These are phyloP conservation scores for Saccharomyces cerevisiae DNA, from an alignment of 805 yeast genomes.

Conservation along the genomic window DNA sequence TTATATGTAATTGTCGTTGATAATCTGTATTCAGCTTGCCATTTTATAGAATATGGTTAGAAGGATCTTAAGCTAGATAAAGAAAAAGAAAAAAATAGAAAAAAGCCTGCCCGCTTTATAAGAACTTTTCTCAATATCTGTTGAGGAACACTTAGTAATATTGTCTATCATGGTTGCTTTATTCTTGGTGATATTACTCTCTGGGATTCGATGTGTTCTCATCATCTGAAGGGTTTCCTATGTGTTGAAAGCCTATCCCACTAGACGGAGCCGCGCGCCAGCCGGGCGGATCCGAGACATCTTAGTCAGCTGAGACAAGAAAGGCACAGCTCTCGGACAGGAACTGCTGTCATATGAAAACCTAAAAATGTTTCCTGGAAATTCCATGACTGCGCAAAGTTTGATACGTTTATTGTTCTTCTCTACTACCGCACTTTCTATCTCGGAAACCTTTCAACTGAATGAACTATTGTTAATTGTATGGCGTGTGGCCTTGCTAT, in stretches of 20 bases:
- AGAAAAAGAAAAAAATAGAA: too few relatives aligned
- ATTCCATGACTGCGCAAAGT: not conserved
- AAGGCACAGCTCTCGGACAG: too few relatives aligned
- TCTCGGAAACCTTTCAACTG: not conserved
- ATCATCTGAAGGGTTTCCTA: not conserved
- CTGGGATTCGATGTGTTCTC: not conserved
- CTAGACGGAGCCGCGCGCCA: not conserved
- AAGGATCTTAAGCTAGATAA: not conserved
- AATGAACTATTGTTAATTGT: not conserved
- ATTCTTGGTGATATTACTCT: not conserved
- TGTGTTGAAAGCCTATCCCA: not conserved
- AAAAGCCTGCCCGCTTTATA: not conserved
- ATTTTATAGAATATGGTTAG: not conserved
- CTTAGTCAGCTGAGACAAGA: not conserved
- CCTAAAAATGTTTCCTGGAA: not conserved
- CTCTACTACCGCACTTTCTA: not conserved
- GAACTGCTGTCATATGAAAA: not conserved
- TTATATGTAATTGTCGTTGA: not conserved
- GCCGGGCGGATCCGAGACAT: not conserved
- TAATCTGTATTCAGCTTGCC: not conserved
- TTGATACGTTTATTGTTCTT: not conserved
- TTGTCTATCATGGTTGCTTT: not conserved
- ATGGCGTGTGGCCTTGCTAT: too few relatives aligned
- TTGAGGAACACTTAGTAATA: not conserved
- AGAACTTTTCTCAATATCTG: not conserved